Conservation (phyloP, 2,329 filamentous ascomycete species). For the Neofusicoccum umdonicola region DNA sequence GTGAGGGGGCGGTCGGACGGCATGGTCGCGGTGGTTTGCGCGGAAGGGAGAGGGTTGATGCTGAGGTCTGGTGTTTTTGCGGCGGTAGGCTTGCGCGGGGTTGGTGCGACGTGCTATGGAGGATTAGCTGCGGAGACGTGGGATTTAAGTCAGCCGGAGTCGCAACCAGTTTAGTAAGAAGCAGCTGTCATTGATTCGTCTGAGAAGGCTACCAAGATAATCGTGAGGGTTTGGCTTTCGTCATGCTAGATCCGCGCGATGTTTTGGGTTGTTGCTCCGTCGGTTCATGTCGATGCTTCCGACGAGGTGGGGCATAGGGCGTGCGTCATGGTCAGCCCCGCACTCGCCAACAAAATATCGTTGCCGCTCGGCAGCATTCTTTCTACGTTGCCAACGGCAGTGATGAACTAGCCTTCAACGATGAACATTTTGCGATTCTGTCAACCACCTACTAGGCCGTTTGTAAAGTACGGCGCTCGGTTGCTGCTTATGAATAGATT, state of each 20-base stretch:
- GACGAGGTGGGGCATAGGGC: background rate
- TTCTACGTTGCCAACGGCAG: no score
- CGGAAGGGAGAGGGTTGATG: background rate
- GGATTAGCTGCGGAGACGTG: background rate
- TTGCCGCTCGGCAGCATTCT: background rate
- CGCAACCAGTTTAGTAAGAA: background rate
- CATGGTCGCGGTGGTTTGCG: background rate
- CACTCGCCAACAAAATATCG: background rate
- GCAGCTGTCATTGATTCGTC: background rate
- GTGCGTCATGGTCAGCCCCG: background rate
- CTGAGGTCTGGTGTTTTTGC: background rate
- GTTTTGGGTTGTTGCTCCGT: background rate
- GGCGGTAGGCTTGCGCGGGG: no score
- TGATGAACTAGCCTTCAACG: no score
- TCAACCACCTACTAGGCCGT: no score
- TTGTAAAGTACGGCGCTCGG: no score
- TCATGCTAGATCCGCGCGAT: background rate
- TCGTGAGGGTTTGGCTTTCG: background rate
- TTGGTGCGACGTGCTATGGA: no score
- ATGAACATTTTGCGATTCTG: no score
- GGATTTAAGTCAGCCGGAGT: background rate
- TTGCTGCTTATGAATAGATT: no score
- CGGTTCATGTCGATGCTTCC: background rate
- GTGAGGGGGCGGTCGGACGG: conserved; percentile 24
- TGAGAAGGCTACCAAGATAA: background rate